These are phyloP conservation scores for Zostera marina DNA, from an alignment of 116 monocot species.

Conservation along the genomic window DNA sequence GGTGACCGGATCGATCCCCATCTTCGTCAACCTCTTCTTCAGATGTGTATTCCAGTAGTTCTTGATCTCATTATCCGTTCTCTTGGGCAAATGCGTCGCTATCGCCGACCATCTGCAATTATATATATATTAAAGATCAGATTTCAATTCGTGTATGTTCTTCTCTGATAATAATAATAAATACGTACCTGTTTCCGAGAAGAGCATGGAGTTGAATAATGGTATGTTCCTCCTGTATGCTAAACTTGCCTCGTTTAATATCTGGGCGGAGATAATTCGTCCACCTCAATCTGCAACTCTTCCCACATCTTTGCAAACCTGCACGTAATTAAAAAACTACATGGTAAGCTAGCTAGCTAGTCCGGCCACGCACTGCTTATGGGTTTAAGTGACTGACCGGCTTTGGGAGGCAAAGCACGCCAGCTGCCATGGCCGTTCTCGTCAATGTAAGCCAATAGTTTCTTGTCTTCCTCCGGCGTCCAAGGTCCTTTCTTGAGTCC, in stretches of 20 bases:
- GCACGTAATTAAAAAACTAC: not conserved
- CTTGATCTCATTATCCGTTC: conserved; percentile 96
- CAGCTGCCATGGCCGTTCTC: conserved; percentile 81
- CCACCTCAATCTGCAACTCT: conserved; percentile 89
- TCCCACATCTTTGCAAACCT: conserved; percentile 79
- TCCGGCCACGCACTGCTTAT: no score
- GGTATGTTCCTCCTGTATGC: conserved; percentile 80
- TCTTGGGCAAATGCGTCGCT: conserved; percentile 68
- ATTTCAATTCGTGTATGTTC: no score
- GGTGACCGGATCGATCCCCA: conserved; percentile 81
- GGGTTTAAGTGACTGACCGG: conserved; percentile 31
- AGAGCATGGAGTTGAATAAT: conserved; percentile 92
- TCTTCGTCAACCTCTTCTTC: conserved; percentile 73
- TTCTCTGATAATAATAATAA: no score
- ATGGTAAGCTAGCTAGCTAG: no score
- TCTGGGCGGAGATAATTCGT: conserved; percentile 82
- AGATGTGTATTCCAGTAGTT: conserved; percentile 98
- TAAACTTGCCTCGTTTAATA: conserved; percentile 84
- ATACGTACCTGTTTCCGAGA: conserved; percentile 89
- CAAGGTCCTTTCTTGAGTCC: conserved; percentile 92
- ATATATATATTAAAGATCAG: no score
- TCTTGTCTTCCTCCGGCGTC: conserved; percentile 90
- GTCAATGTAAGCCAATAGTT: conserved; percentile 71
- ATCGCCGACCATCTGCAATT: conserved; percentile 78
- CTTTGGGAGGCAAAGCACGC: conserved; percentile 76